Percentiles rank a stretch among this genome's conserved stretches.
phyloP scores from a whole-genome alignment of 2,329 filamentous ascomycete genomes.

The Diaporthe sp. region DNA sequence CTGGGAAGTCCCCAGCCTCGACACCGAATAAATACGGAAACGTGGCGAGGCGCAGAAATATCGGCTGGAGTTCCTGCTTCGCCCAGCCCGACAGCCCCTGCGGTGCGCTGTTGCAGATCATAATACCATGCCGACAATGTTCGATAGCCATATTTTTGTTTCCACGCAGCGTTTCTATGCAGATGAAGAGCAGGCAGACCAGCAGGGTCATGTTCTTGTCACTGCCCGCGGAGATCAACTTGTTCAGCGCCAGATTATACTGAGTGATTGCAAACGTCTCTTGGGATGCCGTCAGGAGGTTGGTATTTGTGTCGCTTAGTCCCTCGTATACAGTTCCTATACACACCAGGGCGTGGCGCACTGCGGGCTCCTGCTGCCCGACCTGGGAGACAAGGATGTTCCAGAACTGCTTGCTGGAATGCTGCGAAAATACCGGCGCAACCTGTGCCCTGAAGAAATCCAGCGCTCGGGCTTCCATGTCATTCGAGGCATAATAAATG shows the following conservation, averaged over 20 bases:
- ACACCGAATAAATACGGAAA: slow-evolving; percentile 52
- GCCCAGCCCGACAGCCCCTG: slow-evolving; percentile 37
- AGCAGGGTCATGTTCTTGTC: slow-evolving; percentile 55
- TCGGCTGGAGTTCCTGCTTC: slow-evolving; percentile 57
- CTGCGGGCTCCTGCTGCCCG: slow-evolving; percentile 59
- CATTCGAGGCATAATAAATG: slow-evolving; percentile 3
- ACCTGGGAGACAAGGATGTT: slow-evolving; percentile 60
- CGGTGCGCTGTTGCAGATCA: slow-evolving; percentile 42
- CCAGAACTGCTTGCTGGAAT: slow-evolving; percentile 61
- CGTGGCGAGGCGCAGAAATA: slow-evolving; percentile 60
- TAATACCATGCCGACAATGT: slow-evolving; percentile 50
- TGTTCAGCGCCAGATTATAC: slow-evolving; percentile 64
- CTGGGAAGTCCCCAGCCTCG: slow-evolving; percentile 32
- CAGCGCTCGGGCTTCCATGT: slow-evolving; percentile 37
- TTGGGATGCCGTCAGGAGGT: slow-evolving; percentile 45
- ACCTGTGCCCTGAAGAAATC: slow-evolving; percentile 56
- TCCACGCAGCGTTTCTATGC: slow-evolving; percentile 63
- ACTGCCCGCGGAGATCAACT: slow-evolving; percentile 55
- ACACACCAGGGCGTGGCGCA: slow-evolving; percentile 64
- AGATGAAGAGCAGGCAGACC: slow-evolving; percentile 64
- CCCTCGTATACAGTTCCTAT: slow-evolving; percentile 63
- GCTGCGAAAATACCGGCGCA: slow-evolving; percentile 57
- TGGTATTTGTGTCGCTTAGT: slow-evolving; percentile 43
- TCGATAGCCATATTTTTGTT: slow-evolving; percentile 55
- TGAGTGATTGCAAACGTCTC: slow-evolving; percentile 58